These are phyloP conservation scores for Cenchrus fungigraminus DNA, from an alignment of 176 grass and related monocot genomes.

Conservation along the genomic window DNA sequence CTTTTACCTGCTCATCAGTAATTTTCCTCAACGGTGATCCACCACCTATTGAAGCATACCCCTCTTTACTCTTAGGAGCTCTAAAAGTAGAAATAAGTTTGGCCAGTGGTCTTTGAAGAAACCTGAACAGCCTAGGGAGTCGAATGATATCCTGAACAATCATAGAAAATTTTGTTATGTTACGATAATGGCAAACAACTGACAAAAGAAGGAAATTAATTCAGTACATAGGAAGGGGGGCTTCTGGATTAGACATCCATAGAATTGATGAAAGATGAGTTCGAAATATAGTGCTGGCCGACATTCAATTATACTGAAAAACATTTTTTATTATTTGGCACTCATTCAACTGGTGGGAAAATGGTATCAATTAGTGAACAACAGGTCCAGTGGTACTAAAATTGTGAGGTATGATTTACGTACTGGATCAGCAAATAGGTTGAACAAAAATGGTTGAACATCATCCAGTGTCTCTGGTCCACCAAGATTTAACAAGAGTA, in stretches of 20 bases:
- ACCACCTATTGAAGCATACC: constrained; percentile 94
- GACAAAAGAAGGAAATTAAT: constrained; percentile 4
- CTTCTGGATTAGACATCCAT: not conserved
- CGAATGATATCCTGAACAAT: constrained; percentile 85
- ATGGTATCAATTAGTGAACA: constrained; percentile 24
- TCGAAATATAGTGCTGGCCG: not conserved
- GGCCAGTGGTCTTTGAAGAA: constrained; percentile 96
- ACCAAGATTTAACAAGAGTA: constrained; percentile 95
- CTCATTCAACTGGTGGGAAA: not conserved
- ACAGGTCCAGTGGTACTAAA: not conserved
- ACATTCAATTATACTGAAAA: not conserved
- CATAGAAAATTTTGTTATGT: not conserved
- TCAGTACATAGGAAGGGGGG: not conserved
- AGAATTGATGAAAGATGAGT: not conserved
- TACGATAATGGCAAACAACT: not conserved
- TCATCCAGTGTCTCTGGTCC: constrained; percentile 88
- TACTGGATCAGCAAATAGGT: constrained; percentile 96
- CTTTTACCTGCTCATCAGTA: constrained; percentile 91
- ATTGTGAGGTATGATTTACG: constrained; percentile 17
- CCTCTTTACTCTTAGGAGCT: constrained; percentile 99
- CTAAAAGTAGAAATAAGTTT: constrained; percentile 86
- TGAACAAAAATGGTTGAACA: constrained; percentile 98
- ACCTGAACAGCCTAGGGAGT: constrained; percentile 85
- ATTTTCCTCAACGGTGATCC: constrained; percentile 93
- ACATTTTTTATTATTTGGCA: not conserved